Evolutionary conservation across 495 filamentous ascomycete species (phyloP).

Genomic region (Lasiosphaeria miniovina): DNA sequence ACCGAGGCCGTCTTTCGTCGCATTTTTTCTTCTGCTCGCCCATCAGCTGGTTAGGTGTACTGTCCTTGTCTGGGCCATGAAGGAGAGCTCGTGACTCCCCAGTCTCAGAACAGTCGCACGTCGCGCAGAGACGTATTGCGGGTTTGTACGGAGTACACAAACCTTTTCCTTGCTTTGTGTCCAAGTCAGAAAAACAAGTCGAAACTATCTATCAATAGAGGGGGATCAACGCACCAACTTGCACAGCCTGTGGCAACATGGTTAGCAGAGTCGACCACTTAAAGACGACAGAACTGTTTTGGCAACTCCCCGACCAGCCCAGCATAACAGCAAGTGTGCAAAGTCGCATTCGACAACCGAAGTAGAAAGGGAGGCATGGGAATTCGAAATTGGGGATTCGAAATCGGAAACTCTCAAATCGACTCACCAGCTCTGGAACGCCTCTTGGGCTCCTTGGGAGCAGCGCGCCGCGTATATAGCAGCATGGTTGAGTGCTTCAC

Average conservation of each 20-base stretch:
- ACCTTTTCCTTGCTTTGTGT: slow-evolving; percentile 37
- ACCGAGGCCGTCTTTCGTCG: slow-evolving; percentile 57
- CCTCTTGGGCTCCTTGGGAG: slow-evolving; percentile 58
- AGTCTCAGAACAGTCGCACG: too few species aligned
- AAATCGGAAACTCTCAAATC: not conserved
- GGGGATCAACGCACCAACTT: slow-evolving; percentile 48
- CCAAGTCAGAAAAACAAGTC: slow-evolving; percentile 17
- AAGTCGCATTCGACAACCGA: too few species aligned
- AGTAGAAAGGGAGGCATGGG: too few species aligned
- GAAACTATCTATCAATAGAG: not conserved
- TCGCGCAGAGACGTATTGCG: too few species aligned
- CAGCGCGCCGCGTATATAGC: slow-evolving; percentile 54
- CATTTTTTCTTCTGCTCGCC: slow-evolving; percentile 60
- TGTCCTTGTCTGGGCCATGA: not conserved
- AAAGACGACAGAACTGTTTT: not conserved
- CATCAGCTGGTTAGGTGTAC: not conserved
- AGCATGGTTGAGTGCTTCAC: slow-evolving; percentile 41
- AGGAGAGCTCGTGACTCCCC: not conserved
- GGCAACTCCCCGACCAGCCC: not conserved
- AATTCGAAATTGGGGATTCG: not conserved
- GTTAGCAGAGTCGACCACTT: slow-evolving; percentile 13
- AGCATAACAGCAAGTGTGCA: not conserved
- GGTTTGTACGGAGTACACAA: slow-evolving; percentile 3
- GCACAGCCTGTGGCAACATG: slow-evolving; percentile 48
- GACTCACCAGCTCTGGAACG: slow-evolving; percentile 61